Conservation (phyloP, 1,139 yeast species). For the Geotrichum citri-aurantii region DNA sequence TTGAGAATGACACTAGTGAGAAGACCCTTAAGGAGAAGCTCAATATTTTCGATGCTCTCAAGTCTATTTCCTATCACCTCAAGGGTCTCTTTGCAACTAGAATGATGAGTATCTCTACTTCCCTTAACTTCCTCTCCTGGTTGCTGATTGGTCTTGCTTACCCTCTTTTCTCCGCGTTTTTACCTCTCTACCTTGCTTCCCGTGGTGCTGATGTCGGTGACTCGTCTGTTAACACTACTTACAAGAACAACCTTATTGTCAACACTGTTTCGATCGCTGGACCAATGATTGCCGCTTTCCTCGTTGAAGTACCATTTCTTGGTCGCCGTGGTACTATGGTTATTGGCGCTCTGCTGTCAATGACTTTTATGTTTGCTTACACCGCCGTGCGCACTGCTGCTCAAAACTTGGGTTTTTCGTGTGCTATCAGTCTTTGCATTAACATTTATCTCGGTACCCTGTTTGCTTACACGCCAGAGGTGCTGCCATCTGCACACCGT, state of each 20-base stretch:
- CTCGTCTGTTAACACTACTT: conserved; percentile 40
- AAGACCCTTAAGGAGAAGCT: conserved; percentile 14
- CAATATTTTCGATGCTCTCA: conserved; percentile 1
- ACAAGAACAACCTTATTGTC: conserved; percentile 49
- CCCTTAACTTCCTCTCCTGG: conserved; percentile 45
- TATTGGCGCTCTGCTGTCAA: conserved; percentile 48
- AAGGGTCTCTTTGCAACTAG: conserved; percentile 39
- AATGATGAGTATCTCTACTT: conserved; percentile 40
- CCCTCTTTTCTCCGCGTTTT: conserved; percentile 47
- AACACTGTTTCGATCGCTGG: conserved; percentile 51
- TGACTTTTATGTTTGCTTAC: conserved; percentile 54
- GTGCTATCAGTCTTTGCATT: conserved; percentile 47
- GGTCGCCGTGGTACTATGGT: conserved; percentile 55
- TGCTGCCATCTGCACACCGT: conserved; percentile 50
- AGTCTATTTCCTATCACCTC: conserved; percentile 17
- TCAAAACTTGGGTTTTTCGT: conserved; percentile 50
- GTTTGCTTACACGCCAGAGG: conserved; percentile 38
- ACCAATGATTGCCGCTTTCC: conserved; percentile 48
- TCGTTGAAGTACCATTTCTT: conserved; percentile 40
- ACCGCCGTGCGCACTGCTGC: conserved; percentile 48
- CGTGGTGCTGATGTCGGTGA: conserved; percentile 43
- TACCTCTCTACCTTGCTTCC: conserved; percentile 44
- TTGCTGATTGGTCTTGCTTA: conserved; percentile 48
- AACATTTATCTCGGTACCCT: conserved; percentile 49
- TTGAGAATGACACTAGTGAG: conserved; percentile 11